phyloP scores from a whole-genome alignment of 257 asterid species.

The Eustoma russellianum region DNA sequence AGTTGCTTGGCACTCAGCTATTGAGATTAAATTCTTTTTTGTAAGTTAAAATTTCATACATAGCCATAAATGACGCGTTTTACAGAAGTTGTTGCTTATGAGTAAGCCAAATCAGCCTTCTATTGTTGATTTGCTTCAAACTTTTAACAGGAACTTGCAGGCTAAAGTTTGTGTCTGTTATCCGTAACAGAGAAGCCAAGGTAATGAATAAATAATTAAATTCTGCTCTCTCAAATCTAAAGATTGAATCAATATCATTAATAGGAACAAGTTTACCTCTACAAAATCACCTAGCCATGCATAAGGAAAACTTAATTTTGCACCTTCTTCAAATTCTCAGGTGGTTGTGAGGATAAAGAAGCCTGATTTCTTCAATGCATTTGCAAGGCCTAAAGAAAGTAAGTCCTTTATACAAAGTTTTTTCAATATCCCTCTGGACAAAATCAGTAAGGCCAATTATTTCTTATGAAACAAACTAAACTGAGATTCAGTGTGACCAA shows the following conservation, averaged over 20 bases:
- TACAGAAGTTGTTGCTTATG: neutral
- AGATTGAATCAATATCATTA: neutral
- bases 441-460: neutral
- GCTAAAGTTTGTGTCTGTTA: slow-evolving; percentile 50
- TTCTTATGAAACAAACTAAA: neutral
- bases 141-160: slow-evolving; percentile 44
- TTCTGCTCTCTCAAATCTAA: neutral
- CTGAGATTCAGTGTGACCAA: neutral
- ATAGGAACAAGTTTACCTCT: neutral
- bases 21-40: neutral
- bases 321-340: slow-evolving; percentile 24
- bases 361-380: slow-evolving; percentile 45
- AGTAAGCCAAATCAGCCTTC: neutral
- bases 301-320: neutral
- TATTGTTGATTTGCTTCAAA: neutral
- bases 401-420: slow-evolving; percentile 14
- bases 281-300: neutral
- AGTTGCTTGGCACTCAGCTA: neutral
- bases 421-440: slow-evolving; percentile 2
- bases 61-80: neutral
- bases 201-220: slow-evolving; percentile 26
- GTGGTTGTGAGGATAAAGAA: slow-evolving; percentile 68
- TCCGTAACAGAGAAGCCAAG: slow-evolving; percentile 59
- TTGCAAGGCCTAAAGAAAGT: slow-evolving; percentile 68
- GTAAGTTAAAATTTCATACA: no score